A percentile compares a stretch with the other conserved stretches of the same genome.
Evolutionary conservation across 2,329 filamentous ascomycete genomes (phyloP).

Genomic region (Lecanosticta acicola): DNA sequence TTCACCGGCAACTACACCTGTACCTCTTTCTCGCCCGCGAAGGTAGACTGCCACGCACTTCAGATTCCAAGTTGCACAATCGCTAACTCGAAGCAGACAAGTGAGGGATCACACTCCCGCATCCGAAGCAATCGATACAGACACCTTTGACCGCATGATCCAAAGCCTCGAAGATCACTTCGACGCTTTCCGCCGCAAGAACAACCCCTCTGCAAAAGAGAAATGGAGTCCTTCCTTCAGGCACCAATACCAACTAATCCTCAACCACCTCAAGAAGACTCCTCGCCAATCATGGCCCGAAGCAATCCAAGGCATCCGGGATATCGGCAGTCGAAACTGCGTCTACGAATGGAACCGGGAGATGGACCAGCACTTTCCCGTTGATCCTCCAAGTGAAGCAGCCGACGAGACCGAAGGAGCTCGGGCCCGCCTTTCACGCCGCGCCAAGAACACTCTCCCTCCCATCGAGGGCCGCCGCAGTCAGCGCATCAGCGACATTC

Average conservation of each 20-base stretch:
- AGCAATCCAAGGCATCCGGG: slow-evolving; percentile 2
- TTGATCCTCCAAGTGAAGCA: not conserved
- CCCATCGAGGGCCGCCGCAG: slow-evolving; percentile 19
- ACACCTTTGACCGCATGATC: slow-evolving; percentile 14
- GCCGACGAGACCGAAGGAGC: slow-evolving; percentile 1
- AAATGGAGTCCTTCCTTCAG: slow-evolving; percentile 17
- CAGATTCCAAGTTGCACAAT: not conserved
- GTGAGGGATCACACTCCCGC: slow-evolving; percentile 8
- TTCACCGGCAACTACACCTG: slow-evolving; percentile 1
- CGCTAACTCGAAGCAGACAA: slow-evolving; percentile 12
- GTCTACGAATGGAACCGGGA: slow-evolving; percentile 14
- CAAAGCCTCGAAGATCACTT: slow-evolving; percentile 11
- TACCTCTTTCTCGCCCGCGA: slow-evolving; percentile 10
- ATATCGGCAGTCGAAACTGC: slow-evolving; percentile 4
- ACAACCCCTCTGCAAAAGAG: slow-evolving; percentile 15
- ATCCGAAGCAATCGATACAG: slow-evolving; percentile 8
- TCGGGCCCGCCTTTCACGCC: slow-evolving; percentile 13
- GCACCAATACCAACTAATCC: slow-evolving; percentile 14
- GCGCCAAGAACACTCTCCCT: slow-evolving; percentile 13
- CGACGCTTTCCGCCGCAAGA: slow-evolving; percentile 11
- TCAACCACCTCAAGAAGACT: slow-evolving; percentile 13
- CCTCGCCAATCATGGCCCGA: slow-evolving; percentile 11
- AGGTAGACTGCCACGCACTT: slow-evolving; percentile 9
- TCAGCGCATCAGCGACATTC: slow-evolving; percentile 16
- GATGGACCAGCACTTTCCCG: slow-evolving; percentile 15